Percentiles rank a stretch among this genome's conserved stretches.
Conservation (phyloP, 108 stramenopile species). For the Seminavis robusta region DNA sequence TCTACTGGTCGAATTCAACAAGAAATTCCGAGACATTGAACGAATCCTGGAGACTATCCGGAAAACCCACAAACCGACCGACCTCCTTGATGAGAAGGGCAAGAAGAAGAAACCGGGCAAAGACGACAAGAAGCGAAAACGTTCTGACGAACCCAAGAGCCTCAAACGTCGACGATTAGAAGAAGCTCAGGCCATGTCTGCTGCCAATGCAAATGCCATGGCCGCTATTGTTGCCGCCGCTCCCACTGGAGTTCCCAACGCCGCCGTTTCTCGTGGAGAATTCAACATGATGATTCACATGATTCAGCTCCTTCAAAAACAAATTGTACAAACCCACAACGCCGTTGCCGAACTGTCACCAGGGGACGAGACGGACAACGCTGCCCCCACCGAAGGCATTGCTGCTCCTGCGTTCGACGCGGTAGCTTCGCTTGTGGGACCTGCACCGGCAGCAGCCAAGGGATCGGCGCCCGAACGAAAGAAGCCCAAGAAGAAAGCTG, state of each 20-base stretch:
- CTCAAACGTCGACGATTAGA: slow-evolving; percentile 41
- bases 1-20: slow-evolving; percentile 68
- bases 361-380: slow-evolving; percentile 19
- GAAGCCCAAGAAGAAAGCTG: slow-evolving; percentile 22
- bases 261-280: slow-evolving; percentile 57
- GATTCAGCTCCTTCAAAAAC: slow-evolving; percentile 65
- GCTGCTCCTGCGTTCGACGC: not conserved
- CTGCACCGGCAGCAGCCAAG: slow-evolving; percentile 21
- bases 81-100: slow-evolving; percentile 47
- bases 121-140: slow-evolving; percentile 59
- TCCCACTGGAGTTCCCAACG: slow-evolving; percentile 25
- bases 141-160: slow-evolving; percentile 42
- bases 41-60: slow-evolving; percentile 41
- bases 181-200: slow-evolving; percentile 55
- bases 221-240: slow-evolving; percentile 57
- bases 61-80: slow-evolving; percentile 45
- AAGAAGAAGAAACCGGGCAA: slow-evolving; percentile 52
- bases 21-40: slow-evolving; percentile 75
- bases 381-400: not conserved
- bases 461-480: slow-evolving; percentile 38
- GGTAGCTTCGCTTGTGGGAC: not conserved
- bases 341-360: slow-evolving; percentile 45
- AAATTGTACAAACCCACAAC: slow-evolving; percentile 64
- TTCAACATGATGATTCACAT: slow-evolving; percentile 67
- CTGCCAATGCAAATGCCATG: slow-evolving; percentile 49